Conservation (phyloP, 2,329 filamentous ascomycete species). For the Domatiomyces catenatus region DNA sequence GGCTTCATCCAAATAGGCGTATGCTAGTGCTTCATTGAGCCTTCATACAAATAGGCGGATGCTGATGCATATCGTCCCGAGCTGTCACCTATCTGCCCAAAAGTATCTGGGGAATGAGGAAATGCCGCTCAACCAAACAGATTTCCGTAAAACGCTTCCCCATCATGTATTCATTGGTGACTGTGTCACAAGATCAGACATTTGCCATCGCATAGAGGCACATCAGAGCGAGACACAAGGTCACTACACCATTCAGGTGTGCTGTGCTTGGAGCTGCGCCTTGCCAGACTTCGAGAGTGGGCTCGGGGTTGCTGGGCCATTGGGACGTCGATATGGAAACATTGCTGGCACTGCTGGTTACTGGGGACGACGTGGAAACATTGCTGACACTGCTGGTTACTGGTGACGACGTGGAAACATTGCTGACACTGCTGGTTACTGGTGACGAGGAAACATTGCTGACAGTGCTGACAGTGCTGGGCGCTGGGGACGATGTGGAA, state of each 20-base stretch:
- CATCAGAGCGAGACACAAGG: neutral
- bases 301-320: conserved; percentile 2
- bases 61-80: neutral
- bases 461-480: too few species aligned
- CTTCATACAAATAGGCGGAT: too few species aligned
- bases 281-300: conserved; percentile 7
- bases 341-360: too few species aligned
- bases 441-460: too few species aligned
- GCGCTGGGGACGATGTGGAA: too few species aligned
- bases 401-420: too few species aligned
- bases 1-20: too few species aligned
- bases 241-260: neutral
- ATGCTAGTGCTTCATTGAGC: too few species aligned
- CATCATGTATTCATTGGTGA: neutral
- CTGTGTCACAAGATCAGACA: neutral
- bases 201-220: neutral
- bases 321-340: conserved; percentile 4
- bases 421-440: too few species aligned
- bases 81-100: neutral
- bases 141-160: neutral
- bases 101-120: neutral
- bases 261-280: neutral
- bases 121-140: neutral
- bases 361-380: too few species aligned
- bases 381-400: too few species aligned